Evolutionary conservation across 768 basidiomycete genomes (phyloP), one percentile per base, ranked within the genome.

Genomic region (Terana coerulea): DNA sequence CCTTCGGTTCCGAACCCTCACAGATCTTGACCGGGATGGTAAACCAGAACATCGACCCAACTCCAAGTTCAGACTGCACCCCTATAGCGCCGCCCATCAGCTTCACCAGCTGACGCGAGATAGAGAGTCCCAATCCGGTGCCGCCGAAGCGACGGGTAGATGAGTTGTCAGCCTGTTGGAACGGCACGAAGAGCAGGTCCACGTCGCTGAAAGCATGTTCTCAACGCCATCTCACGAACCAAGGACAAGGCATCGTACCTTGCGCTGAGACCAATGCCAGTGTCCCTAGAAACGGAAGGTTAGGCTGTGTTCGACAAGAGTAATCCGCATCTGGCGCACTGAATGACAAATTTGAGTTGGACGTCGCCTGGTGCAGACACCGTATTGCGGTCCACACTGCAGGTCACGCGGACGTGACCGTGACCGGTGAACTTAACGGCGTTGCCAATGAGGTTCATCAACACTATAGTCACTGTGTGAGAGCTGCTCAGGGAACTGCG

Each of bases 391-490:
- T 83, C 81, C n/a, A 81, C 68, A 3, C 77, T 77, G 59, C 83
- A 84, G 1, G 71, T 73, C 17, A 86, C 81, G 31, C 78, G 75
- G 21, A 89, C 84, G 36, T 74, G 81, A 7, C 87, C 86, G 17
- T 63, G 69, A 1, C 75, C 72, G 1, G 86, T 87, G 63, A 88
- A 89, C 59, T 88, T 89, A 49, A 88, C 80, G 3, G 84, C 84
- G 60, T 89, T 89, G 7, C 84, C 86, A 42, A 88, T 83, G 43
- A 88, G 65, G 62, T 89, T 89, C 84, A 87, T 87, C 19, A 88
- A 66, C 9, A 87, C 85, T 85, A 56, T 2, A 17, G 21, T 14
- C 29, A 39, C 30, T 21, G 41, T 30, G 25, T 54, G 54, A n/a
- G n/a, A n/a, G n/a, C n/a, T n/a, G n/a, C 35, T 33, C 31, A 37